Evolutionary conservation across 116 monocot species (phyloP), one percentile per base, ranked within the genome.

Genomic region (Phalaenopsis hybrid): DNA sequence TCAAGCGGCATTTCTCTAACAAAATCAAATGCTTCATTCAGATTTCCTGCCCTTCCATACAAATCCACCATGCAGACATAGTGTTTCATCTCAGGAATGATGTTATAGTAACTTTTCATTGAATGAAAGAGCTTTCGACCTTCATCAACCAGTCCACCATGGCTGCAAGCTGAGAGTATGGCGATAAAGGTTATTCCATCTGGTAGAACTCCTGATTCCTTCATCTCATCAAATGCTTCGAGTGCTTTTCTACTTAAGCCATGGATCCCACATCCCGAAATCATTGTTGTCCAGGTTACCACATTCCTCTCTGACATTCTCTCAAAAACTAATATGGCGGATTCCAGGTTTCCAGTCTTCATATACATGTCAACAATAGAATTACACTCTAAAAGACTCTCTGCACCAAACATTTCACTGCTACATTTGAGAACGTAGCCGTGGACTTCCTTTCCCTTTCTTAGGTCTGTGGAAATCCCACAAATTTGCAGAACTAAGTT

Each of bases 81-180:
- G 44, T 89, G 89, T 3, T 68, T 79, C 79, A 89, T 89, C 17
- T 76, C 82, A 9, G 89, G 89, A 48, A 46, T 51, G 78, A 84
- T 78, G 72, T n/a, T 8, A 74, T 82, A 84, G 34, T 84, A 80
- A 33, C 25, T 57, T 43, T 63, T 77, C 89, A 89, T 86, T 2
- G 82, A 89, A 59, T 61, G 11, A 46, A 80, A 89, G 7, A 86
- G 57, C 48, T 84, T 51, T 8, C 15, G 57, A 16, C 89, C 89
- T 80, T 89, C 79, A 10, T 82, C 69, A 80, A 89, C 82, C 41
- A 86, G 79, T 37, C 89, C 86, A 43, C 86, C 77, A 74, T 89
- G 89, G 86, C 82, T 89, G 63, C 89, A 89, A n/a, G 89, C 86
- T 73, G 89, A 84, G 5, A 89, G 80, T 21, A 89, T 44, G 6